Conservation (phyloP, 164 flowering plant genomes). For the Protea cynaroides region DNA sequence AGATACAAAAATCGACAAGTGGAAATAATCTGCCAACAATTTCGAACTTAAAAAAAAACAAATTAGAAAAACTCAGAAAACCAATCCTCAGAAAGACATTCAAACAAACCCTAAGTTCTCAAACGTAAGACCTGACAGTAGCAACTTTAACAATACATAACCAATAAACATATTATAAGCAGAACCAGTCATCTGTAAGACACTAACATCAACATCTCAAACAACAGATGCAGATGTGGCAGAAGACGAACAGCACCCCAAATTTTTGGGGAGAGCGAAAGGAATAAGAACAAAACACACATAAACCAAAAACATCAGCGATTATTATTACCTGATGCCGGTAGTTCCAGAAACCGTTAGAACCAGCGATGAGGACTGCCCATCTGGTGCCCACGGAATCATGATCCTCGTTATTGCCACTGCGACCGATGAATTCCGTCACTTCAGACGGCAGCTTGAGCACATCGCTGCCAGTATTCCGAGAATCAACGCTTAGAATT, state of each 20-base stretch:
- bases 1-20: no score
- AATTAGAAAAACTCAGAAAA: no score
- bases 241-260: not conserved
- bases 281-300: not conserved
- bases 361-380: slow-evolving; percentile 79
- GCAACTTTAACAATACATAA: not conserved
- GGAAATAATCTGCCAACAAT: no score
- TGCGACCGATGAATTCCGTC: no score
- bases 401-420: no score
- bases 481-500: no score
- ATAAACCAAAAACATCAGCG: not conserved
- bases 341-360: slow-evolving; percentile 66
- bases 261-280: not conserved
- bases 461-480: no score
- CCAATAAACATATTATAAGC: not conserved
- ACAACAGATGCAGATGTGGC: not conserved
- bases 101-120: no score
- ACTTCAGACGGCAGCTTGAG: no score
- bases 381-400: slow-evolving; percentile 45
- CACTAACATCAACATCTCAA: not conserved
- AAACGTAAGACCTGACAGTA: no score
- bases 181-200: not conserved
- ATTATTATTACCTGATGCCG: slow-evolving; percentile 59
- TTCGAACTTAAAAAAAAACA: not conserved
- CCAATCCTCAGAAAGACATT: no score